phyloP scores from a whole-genome alignment of 1,284 basidiomycete genomes.

The Moniliophthora roreri region DNA sequence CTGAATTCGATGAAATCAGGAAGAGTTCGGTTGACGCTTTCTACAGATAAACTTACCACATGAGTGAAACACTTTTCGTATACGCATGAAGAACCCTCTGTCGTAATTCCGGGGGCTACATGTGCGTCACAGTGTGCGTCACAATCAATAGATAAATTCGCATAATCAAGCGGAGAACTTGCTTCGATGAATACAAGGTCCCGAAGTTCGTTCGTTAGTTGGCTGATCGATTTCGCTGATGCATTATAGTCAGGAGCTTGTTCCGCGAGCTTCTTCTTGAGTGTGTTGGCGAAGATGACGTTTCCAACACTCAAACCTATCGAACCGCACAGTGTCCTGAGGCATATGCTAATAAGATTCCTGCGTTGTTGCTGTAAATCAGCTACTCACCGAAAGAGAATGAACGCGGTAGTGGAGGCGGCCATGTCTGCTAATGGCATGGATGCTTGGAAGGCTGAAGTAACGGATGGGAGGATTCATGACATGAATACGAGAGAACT shows the following conservation, averaged over 20 bases:
- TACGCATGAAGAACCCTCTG: slow-evolving; percentile 16
- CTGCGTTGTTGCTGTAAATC: neutral
- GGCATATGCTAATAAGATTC: slow-evolving; percentile 12
- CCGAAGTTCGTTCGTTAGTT: slow-evolving; percentile 16
- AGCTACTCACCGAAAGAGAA: slow-evolving; percentile 31
- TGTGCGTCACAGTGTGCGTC: too few species aligned
- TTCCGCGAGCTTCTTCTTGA: slow-evolving; percentile 11
- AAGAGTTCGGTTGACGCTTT: neutral
- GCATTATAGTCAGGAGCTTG: slow-evolving; percentile 10
- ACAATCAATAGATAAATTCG: too few species aligned
- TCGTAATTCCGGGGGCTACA: slow-evolving; percentile 9
- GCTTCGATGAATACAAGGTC: slow-evolving; percentile 18
- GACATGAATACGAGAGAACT: neutral
- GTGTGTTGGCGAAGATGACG: slow-evolving; percentile 19
- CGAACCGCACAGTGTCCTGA: slow-evolving; percentile 30
- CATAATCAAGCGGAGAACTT: neutral
- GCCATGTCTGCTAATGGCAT: slow-evolving; percentile 8
- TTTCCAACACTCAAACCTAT: slow-evolving; percentile 31
- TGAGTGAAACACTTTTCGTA: slow-evolving; percentile 15
- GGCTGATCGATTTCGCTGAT: neutral
- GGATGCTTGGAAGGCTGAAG: slow-evolving; percentile 30
- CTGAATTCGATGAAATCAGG: neutral
- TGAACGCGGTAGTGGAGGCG: slow-evolving; percentile 33
- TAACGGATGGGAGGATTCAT: neutral
- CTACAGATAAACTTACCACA: slow-evolving; percentile 8